A percentile compares a stretch with the other conserved stretches of the same genome.
These are phyloP conservation scores for Skeletonema menzelii DNA, from an alignment of 108 stramenopile genomes.

Conservation along the genomic window DNA sequence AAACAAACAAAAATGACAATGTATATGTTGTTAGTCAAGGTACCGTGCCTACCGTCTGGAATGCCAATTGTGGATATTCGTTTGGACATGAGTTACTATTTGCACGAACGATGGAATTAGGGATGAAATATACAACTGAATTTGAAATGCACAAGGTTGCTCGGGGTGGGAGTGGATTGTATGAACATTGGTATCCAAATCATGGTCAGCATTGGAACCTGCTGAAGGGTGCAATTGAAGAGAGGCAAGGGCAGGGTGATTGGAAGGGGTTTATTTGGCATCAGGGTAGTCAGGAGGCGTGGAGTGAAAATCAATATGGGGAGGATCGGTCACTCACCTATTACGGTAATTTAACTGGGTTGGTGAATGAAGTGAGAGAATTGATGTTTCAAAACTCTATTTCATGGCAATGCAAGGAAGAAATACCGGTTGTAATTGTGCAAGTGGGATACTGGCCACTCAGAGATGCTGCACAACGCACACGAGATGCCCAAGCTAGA, in stretches of 20 bases:
- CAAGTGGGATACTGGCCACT: constrained; percentile 6
- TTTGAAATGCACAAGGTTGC: constrained; percentile 11
- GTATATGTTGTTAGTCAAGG: neutral
- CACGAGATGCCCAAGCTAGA: constrained; percentile 7
- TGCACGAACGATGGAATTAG: constrained; percentile 2
- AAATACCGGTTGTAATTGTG: constrained; percentile 12
- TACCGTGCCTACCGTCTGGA: neutral
- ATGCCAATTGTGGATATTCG: neutral
- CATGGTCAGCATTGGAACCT: constrained; percentile 8
- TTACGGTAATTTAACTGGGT: constrained; percentile 11
- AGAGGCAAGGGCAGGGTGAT: neutral
- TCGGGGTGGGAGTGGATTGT: constrained; percentile 3
- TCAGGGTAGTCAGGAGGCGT: constrained; percentile 6
- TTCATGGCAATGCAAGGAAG: constrained; percentile 11
- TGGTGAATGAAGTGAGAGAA: neutral
- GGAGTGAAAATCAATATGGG: neutral
- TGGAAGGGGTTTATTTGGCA: constrained; percentile 18
- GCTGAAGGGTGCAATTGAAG: neutral
- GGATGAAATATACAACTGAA: no score
- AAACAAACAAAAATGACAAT: neutral
- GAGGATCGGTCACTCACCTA: neutral
- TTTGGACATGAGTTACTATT: constrained; percentile 21
- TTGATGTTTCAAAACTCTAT: constrained; percentile 14
- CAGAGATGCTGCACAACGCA: neutral
- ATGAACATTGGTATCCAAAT: constrained; percentile 9